These are phyloP conservation scores for Blastocrithidia nonstop DNA, from an alignment of 208 protist species.

Conservation along the genomic window DNA sequence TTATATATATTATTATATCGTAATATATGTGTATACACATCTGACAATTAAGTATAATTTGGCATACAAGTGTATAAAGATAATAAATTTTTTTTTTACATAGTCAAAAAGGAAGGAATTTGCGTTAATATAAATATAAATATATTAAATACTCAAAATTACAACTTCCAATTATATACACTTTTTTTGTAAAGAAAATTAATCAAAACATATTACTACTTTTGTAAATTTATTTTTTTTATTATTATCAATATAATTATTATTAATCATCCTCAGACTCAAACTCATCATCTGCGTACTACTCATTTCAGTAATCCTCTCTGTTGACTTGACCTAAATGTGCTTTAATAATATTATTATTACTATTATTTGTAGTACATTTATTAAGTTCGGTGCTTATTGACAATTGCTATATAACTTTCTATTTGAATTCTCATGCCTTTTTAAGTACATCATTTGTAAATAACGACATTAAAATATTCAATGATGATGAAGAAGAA, in stretches of 20 bases:
- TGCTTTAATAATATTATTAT: too few relatives aligned
- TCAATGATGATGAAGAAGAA: too few relatives aligned
- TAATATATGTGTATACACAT: slow-evolving; percentile 6
- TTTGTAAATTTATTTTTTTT: too few relatives aligned
- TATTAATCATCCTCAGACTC: slow-evolving; percentile 36
- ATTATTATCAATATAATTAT: too few relatives aligned
- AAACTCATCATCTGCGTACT: slow-evolving; percentile 2
- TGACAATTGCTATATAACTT: too few relatives aligned
- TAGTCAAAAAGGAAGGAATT: neutral
- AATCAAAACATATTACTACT: neutral
- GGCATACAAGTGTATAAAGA: neutral
- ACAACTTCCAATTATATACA: neutral
- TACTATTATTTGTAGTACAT: too few relatives aligned
- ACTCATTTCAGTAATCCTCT: neutral
- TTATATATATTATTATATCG: neutral
- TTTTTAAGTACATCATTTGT: too few relatives aligned
- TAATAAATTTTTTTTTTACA: neutral
- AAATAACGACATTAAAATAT: too few relatives aligned
- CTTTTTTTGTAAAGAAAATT: neutral
- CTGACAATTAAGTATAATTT: neutral
- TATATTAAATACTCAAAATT: neutral
- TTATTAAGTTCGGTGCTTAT: too few relatives aligned
- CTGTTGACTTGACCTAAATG: too few relatives aligned
- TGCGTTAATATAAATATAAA: slow-evolving; percentile 1
- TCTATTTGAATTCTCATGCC: too few relatives aligned